Base-by-base conservation (phyloP, 768 basidiomycete species). In the Holtermanniella nyarrowii region DNA sequence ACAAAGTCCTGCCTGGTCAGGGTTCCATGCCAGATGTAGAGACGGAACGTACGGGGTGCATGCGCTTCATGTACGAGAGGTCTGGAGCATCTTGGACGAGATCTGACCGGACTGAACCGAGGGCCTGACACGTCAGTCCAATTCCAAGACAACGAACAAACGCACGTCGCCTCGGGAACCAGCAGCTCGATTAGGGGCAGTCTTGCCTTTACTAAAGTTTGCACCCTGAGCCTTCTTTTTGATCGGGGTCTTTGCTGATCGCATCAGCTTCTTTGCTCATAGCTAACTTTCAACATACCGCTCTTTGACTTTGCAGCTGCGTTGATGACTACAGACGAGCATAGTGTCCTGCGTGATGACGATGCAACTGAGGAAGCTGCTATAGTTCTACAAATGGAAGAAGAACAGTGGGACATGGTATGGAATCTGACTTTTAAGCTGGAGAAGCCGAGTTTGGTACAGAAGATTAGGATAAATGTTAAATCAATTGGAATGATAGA, bases 21-120 rank as follows among this genome's bases (percentile, higher is more conserved):
- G 10, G 4, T 13, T 18, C 21, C 47, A 13, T 22, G 49, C 7
- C 16, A 16, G 22, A 18, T 18, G 12, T 40, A 20, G 25, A 16
- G 24, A 49, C 20, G 4, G 14, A 49, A 48, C 58, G 26, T 39
- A 59, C 59, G 41, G 59, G 59, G 43, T 52, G 52, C 13, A 55
- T 37, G 24, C 46, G 26, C 5, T 46, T 37, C 0, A 56, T 26
- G 47, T 58, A 51, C 16, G 54, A 49, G 22, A 59, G 26, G 20
- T 59, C 58, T 3, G 58, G 58, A 4, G 39, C 23, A 25, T 52
- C 27, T 12, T 46, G 31, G 16, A 37, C 16, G 10, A 37, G 16
- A 37, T 37, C 53, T n/a, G 46, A 37, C 25, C 42, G 24, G 12
- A 54, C 24, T 16, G 46, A 40, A 37, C 44, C 16, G 7, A 42